Evolutionary conservation across 352 stramenopile genomes (phyloP), one percentile per base, ranked within the genome.

Genomic region (Thalassiosira delicatula): DNA sequence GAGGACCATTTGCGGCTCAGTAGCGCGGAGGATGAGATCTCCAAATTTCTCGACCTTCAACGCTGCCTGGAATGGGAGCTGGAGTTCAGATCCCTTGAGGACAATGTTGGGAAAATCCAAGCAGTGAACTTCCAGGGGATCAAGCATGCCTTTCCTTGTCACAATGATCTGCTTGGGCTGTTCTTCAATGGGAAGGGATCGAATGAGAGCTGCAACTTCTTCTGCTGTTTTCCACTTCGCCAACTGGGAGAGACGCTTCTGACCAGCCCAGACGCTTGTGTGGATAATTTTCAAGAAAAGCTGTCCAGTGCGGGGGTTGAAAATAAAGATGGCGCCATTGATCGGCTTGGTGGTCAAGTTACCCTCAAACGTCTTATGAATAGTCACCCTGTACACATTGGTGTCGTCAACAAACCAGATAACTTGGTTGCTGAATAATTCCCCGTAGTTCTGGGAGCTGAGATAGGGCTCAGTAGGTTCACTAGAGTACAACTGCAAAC

Each of bases 331-430:
- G 35, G 97, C 97, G 66, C 97, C 98, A 91, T 99, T 99, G 92
- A 99, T 99, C 30, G 97, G 97, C 90, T 99, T 99, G 12, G 97
- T 99, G 49, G 97, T 99, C 76, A 98, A 90, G 91, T 99, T 99
- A 53, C 97, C 97, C 85, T 99, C 97, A 76, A 99, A 99, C 2
- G 97, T 99, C 92, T 99, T 99, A 93, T 99, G 98, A 79, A 99
- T 99, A 42, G 97, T 99, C 57, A 99, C 97, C 67, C 98, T 96
- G 84, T 97, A 97, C 1, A 99, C 97, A 86, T 99, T 99, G 35
- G 96, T 99, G 84, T 99, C 98, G 83, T 99, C 98, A 9, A 99
- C 97, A 89, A 99, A 99, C 97, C 97, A 99, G 93, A 99, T 99
- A 70, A 99, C 98, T 90, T 99, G 97, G 87, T 99, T 99, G 27